Evolutionary conservation across 169 alveolate genomes (phyloP).

Genomic region (Eimeria falciformis): DNA sequence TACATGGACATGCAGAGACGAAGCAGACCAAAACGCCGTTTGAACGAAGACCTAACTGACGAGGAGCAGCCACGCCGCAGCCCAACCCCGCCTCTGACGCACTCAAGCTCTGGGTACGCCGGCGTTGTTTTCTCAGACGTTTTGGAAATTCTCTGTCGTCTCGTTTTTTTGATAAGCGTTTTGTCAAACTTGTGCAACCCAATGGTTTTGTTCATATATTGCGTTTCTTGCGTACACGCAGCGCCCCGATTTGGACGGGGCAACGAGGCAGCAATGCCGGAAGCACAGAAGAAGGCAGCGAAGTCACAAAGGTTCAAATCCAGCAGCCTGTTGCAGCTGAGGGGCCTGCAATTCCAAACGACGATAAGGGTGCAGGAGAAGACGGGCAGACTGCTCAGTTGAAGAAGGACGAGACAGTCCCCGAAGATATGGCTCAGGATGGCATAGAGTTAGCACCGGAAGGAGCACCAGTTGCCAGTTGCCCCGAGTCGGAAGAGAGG

Average conservation of each 20-base stretch:
- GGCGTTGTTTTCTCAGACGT: neutral
- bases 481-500: constrained; percentile 70
- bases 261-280: constrained; percentile 76
- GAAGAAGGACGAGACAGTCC: constrained; percentile 30
- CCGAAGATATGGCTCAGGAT: constrained; percentile 61
- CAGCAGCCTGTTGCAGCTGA: constrained; percentile 59
- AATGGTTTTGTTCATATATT: neutral
- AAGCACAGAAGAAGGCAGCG: constrained; percentile 51
- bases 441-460: constrained; percentile 15
- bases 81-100: constrained; percentile 78
- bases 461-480: constrained; percentile 30
- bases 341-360: constrained; percentile 26
- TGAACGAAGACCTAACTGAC: constrained; percentile 76
- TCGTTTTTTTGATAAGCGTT: neutral
- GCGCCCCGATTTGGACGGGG: constrained; percentile 79
- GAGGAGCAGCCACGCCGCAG: constrained; percentile 80
- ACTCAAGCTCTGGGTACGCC: constrained; percentile 74
- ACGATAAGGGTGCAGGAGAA: constrained; percentile 45
- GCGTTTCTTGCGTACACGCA: neutral
- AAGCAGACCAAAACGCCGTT: constrained; percentile 69
- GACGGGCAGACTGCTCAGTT: constrained; percentile 27
- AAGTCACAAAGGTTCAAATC: constrained; percentile 1
- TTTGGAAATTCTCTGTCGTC: neutral
- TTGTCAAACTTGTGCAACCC: neutral
- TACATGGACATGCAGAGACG: constrained; percentile 73